These are phyloP conservation scores for Dendryphion nanum DNA, from an alignment of 2,329 filamentous ascomycete species.

Conservation along the genomic window DNA sequence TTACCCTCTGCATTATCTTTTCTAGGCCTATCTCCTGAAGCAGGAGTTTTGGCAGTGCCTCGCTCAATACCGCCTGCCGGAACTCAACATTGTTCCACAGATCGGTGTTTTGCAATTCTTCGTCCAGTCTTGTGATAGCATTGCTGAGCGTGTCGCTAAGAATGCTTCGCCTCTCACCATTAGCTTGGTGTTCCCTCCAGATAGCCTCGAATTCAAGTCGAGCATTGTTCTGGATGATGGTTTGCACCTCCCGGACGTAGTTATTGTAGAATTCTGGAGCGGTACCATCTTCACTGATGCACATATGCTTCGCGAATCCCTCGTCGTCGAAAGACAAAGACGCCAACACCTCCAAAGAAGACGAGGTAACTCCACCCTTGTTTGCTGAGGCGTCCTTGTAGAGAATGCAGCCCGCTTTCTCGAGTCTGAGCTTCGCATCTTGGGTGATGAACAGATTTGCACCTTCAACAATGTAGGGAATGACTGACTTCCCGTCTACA, in stretches of 20 bases:
- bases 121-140: constrained; percentile 94
- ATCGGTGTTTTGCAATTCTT: constrained; percentile 91
- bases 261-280: constrained; percentile 87
- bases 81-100: constrained; percentile 84
- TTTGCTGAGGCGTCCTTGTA: constrained; percentile 99
- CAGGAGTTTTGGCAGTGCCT: constrained; percentile 82
- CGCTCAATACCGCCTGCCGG: constrained; percentile 72
- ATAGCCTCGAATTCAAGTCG: constrained; percentile 95
- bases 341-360: constrained; percentile 91
- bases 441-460: constrained; percentile 99
- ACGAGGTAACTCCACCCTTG: constrained; percentile 97
- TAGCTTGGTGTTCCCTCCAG: constrained; percentile 89
- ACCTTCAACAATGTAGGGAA: constrained; percentile 96
- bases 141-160: constrained; percentile 86
- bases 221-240: constrained; percentile 87
- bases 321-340: constrained; percentile 91
- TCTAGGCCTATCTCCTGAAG: constrained; percentile 89
- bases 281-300: constrained; percentile 71
- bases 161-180: constrained; percentile 75
- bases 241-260: constrained; percentile 90
- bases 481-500: constrained; percentile 77
- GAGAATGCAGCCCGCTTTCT: constrained; percentile 89
- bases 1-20: constrained; percentile 75
- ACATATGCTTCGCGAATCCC: constrained; percentile 92
- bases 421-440: constrained; percentile 91